These are phyloP conservation scores for Cucumis melo DNA, from an alignment of 306 rosid species.

Conservation along the genomic window DNA sequence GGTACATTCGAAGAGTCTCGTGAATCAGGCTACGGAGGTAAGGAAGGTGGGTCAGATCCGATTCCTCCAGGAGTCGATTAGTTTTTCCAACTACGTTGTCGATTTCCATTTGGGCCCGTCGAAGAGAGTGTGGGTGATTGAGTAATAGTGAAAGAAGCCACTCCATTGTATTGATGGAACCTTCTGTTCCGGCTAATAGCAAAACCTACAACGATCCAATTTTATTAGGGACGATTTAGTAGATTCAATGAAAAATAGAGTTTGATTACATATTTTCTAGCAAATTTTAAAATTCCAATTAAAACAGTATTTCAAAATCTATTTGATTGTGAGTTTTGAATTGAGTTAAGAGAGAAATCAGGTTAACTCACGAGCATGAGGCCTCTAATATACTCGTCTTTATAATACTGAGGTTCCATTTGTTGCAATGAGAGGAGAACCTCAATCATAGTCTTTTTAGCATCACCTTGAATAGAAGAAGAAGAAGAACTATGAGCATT, in stretches of 20 bases:
- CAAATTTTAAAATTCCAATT: no score
- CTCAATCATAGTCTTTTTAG: background rate
- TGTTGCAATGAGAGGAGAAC: conserved; percentile 4
- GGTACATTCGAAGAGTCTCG: background rate
- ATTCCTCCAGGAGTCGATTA: background rate
- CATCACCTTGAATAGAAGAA: background rate
- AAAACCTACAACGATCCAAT: background rate
- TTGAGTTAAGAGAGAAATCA: no score
- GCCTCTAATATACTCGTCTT: conserved; percentile 5
- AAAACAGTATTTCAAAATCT: no score
- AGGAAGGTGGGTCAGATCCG: background rate
- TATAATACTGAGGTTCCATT: conserved; percentile 4
- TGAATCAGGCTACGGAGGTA: background rate
- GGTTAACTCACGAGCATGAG: conserved; percentile 8
- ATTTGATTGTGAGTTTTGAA: no score
- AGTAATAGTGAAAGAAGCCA: background rate
- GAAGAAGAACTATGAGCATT: background rate
- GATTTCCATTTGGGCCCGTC: background rate
- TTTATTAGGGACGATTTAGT: no score
- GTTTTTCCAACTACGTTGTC: background rate
- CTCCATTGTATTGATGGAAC: conserved; percentile 3
- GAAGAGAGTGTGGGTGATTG: background rate
- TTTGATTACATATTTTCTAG: no score
- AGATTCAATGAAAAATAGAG: no score
- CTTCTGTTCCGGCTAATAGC: conserved; percentile 1